These are phyloP conservation scores for Chamaecrista fasciculata DNA, from an alignment of 306 rosid species.

Conservation along the genomic window DNA sequence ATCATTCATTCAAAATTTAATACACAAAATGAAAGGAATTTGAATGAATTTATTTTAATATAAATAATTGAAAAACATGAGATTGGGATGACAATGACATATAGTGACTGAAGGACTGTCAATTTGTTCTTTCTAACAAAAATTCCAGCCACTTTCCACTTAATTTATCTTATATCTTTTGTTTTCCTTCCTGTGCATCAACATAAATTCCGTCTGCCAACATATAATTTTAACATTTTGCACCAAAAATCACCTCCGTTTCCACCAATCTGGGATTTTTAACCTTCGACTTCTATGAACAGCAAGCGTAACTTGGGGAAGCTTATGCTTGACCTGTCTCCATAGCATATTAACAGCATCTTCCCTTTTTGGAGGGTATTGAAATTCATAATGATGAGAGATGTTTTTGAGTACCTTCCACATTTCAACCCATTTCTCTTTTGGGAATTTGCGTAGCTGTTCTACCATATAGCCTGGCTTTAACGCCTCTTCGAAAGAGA, in stretches of 20 bases:
- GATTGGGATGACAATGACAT: too few relatives aligned
- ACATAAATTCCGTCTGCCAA: neutral
- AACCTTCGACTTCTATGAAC: constrained; percentile 55
- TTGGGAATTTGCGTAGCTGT: constrained; percentile 50
- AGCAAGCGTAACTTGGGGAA: constrained; percentile 49
- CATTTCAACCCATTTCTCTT: constrained; percentile 65
- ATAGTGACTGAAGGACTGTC: too few relatives aligned
- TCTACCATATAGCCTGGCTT: constrained; percentile 62
- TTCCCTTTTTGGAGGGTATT: constrained; percentile 57
- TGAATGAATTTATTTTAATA: too few relatives aligned
- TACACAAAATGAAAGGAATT: too few relatives aligned
- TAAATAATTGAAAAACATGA: too few relatives aligned
- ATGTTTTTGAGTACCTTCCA: constrained; percentile 53
- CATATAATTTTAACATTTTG: neutral
- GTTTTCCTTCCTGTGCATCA: too few relatives aligned
- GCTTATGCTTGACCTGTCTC: constrained; percentile 71
- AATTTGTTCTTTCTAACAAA: too few relatives aligned
- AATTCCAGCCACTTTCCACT: too few relatives aligned
- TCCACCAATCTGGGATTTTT: constrained; percentile 70
- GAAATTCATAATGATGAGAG: constrained; percentile 59
- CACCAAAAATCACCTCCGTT: constrained; percentile 38
- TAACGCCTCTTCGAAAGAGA: constrained; percentile 68
- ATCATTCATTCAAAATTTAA: too few relatives aligned
- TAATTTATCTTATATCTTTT: neutral
- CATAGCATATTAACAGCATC: constrained; percentile 73